Base-by-base conservation (phyloP, 345 rosid species). In the Acer yangbiense region DNA sequence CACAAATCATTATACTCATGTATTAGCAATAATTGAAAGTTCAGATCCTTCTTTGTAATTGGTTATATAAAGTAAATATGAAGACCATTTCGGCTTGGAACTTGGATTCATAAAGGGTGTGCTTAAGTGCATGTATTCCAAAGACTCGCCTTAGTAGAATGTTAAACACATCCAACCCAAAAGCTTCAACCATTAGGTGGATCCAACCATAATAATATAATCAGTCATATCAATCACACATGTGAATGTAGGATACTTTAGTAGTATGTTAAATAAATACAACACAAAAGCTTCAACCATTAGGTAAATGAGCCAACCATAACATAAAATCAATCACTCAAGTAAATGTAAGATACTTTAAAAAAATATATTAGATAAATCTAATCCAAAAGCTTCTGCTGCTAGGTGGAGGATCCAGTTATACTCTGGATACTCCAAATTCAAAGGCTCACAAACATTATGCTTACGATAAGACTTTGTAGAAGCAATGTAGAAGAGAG, bases 401-500 rank as follows among this genome's bases (percentile, higher is more conserved):
- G 16, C 5, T 16, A 52, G 1, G 18, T 16, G 7, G 58, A 54
- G 8, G 8, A 54, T 54, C 58, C 18, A 16, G 16, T 18, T 18
- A 54, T 54, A 12, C 0, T 54, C 7, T 54, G 6, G 58, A 4
- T 54, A 54, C 58, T 54, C n/a, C 11, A 11, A 32, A 29, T 9
- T 73, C n/a, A 57, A 25, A 57, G 44, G 61, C 48, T 44, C n/a
- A 6, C 57, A 50, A 5, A 35, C 32, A 66, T 2, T 71, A 4
- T 0, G 41, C 9, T 18, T 35, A 54, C 17, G 3, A 9, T 14
- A 0, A 65, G 54, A 63, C 54, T 72, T 50, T 41, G 7, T n/a
- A 32, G 17, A 73, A 52, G 71, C 39, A 74, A 77, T n/a, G 39
- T 9, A 16, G 71, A 54, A 68, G 61, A 39, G 55, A 48, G 61